Evolutionary conservation across 164 flowering plant genomes (phyloP).

Genomic region (Chimonanthus salicifolius): DNA sequence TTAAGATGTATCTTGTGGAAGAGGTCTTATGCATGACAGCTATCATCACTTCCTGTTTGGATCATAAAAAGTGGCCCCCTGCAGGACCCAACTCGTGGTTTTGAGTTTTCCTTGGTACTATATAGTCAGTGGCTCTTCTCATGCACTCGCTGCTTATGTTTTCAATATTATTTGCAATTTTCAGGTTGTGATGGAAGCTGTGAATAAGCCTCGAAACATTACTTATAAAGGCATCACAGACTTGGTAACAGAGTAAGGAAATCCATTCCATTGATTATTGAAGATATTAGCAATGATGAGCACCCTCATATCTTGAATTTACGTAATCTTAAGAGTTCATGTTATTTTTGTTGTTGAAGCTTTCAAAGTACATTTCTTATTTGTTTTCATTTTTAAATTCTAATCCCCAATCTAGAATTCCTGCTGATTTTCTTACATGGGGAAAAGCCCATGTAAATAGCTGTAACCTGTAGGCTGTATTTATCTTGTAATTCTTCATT

Average conservation of each 20-base stretch:
- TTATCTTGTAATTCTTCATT: too few species aligned
- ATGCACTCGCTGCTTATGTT: background rate
- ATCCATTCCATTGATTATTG: background rate
- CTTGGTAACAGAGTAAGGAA: slow-evolving; percentile 88
- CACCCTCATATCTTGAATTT: background rate
- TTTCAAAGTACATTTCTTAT: background rate
- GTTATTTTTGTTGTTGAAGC: background rate
- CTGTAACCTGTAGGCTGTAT: background rate
- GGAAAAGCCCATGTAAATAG: background rate
- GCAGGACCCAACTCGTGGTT: background rate
- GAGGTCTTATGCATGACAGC: background rate
- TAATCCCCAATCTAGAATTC: background rate
- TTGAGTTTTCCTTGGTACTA: background rate
- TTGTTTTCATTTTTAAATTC: background rate
- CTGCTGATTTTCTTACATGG: background rate
- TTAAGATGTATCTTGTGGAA: background rate
- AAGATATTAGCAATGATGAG: background rate
- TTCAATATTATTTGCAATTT: background rate
- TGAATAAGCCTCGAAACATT: slow-evolving; percentile 79
- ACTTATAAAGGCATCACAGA: slow-evolving; percentile 84
- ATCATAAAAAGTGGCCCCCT: background rate
- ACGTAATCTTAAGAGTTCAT: background rate
- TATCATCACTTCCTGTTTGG: background rate
- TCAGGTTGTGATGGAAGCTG: slow-evolving; percentile 95
- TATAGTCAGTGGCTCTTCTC: background rate